Conservation (phyloP, 2,329 filamentous ascomycete species). For the Gaeumannomyces tritici region DNA sequence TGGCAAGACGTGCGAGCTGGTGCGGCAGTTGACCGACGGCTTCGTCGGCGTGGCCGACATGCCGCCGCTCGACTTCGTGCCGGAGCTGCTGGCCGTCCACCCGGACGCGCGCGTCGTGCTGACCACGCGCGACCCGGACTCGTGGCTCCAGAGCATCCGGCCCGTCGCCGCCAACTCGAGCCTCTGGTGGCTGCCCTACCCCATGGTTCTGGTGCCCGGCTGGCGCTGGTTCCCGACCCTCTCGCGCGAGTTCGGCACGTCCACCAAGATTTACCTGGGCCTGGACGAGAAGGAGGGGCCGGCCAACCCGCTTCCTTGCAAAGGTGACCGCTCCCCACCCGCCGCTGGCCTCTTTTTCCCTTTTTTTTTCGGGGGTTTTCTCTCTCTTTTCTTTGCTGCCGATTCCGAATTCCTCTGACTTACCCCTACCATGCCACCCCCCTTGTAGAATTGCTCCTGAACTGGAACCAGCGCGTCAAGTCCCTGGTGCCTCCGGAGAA, state of each 20-base stretch:
- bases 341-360: not conserved
- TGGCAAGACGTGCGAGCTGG: constrained; percentile 6
- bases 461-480: constrained; percentile 4
- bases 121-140: constrained; percentile 20
- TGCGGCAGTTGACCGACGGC: constrained; percentile 21
- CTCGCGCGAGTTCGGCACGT: constrained; percentile 1
- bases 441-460: constrained; percentile 1
- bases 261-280: not conserved
- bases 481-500: constrained; percentile 13
- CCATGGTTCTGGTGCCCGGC: constrained; percentile 3
- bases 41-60: constrained; percentile 30
- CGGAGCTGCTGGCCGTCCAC: constrained; percentile 30
- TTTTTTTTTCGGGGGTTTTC: not conserved
- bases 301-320: constrained; percentile 1
- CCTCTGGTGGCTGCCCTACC: constrained; percentile 1
- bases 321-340: not conserved
- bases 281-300: not conserved
- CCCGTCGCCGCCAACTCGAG: constrained; percentile 4
- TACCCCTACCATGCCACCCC: no score
- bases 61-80: constrained; percentile 26
- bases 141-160: constrained; percentile 19
- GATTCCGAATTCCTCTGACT: not conserved
- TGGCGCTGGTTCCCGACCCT: constrained; percentile 5
- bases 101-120: constrained; percentile 32
- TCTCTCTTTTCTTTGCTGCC: not conserved